Percentiles rank a stretch among this genome's conserved stretches.
Evolutionary conservation across 1,284 basidiomycete species (phyloP).

Genomic region (Boletus mariae): DNA sequence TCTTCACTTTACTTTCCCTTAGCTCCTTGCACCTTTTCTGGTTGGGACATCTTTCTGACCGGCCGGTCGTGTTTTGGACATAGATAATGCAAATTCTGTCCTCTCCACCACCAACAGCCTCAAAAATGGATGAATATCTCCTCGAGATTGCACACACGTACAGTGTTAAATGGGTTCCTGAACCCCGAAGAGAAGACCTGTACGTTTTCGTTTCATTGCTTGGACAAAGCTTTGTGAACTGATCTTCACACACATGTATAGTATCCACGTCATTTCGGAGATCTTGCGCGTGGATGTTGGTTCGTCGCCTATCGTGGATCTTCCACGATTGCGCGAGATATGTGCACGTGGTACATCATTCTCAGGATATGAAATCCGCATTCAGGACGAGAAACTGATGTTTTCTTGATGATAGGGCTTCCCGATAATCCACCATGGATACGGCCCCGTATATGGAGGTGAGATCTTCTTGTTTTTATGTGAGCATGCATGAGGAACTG

Average conservation of each 20-base stretch:
- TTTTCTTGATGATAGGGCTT: conserved; percentile 45
- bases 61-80: conserved; percentile 7
- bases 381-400: conserved; percentile 2
- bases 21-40: background rate
- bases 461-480: conserved; percentile 22
- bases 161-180: conserved; percentile 60
- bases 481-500: background rate
- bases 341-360: conserved; percentile 52
- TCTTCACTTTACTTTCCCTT: background rate
- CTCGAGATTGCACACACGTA: conserved; percentile 49
- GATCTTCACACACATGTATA: conserved; percentile 25
- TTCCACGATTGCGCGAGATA: conserved; percentile 48
- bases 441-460: conserved; percentile 73
- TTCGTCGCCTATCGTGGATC: conserved; percentile 51
- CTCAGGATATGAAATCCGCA: background rate
- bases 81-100: conserved; percentile 52
- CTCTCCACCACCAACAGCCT: conserved; percentile 50
- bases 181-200: conserved; percentile 59
- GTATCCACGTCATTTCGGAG: conserved; percentile 53
- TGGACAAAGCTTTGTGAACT: background rate
- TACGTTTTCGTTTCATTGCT: conserved; percentile 33
- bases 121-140: conserved; percentile 54
- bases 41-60: background rate
- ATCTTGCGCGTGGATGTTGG: conserved; percentile 46
- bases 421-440: conserved; percentile 70